phyloP scores from a whole-genome alignment of 2,329 filamentous ascomycete genomes.

The Hypomyces rosellus region DNA sequence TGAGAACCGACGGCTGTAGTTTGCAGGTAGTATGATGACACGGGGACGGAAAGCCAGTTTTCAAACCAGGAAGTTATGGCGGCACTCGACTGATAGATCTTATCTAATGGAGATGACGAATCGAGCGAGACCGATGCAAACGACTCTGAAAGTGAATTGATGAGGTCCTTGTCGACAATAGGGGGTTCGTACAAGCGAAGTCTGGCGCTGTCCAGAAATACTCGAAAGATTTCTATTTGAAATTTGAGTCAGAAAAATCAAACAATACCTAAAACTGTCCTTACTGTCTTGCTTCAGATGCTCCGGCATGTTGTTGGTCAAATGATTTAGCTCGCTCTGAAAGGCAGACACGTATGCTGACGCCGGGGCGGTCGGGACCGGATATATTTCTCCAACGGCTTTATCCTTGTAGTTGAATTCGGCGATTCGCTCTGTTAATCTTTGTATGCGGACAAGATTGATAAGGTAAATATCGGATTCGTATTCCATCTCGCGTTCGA shows the following conservation, averaged over 20 bases:
- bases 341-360: constrained; percentile 42
- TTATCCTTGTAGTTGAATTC: constrained; percentile 32
- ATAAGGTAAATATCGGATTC: constrained; percentile 41
- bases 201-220: constrained; percentile 34
- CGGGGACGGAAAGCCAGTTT: constrained; percentile 39
- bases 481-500: constrained; percentile 39
- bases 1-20: constrained; percentile 41
- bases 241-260: background rate
- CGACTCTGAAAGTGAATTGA: constrained; percentile 38
- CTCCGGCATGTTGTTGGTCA: constrained; percentile 30
- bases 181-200: constrained; percentile 45
- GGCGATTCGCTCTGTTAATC: constrained; percentile 44
- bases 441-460: constrained; percentile 42
- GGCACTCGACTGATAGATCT: constrained; percentile 42
- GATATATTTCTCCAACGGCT: constrained; percentile 26
- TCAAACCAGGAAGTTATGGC: constrained; percentile 46
- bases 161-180: constrained; percentile 32
- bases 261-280: constrained; percentile 13
- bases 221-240: constrained; percentile 30
- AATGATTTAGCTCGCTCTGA: constrained; percentile 38
- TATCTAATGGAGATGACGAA: constrained; percentile 39
- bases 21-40: constrained; percentile 36
- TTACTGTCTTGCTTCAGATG: constrained; percentile 32
- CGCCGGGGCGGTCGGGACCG: constrained; percentile 33
- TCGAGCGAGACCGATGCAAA: constrained; percentile 32